Evolutionary conservation across 371 early-diverging fungal species (phyloP).

Genomic region (Rhizopus sp.): DNA sequence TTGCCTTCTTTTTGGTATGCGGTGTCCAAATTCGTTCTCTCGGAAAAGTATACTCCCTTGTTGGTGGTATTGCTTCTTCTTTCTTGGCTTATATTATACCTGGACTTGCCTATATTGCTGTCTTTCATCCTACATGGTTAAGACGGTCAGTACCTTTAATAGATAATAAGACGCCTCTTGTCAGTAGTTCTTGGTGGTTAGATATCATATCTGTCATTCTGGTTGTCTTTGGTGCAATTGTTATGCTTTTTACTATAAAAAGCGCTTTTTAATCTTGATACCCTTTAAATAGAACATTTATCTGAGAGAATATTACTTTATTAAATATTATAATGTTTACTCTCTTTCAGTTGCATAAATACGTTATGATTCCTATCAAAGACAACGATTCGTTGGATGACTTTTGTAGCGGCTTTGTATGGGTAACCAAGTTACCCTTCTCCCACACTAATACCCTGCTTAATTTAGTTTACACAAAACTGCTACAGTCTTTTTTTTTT

Average conservation of each 20-base stretch:
- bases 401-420: neutral
- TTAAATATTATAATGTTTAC: too few species aligned
- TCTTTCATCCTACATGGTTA: constrained; percentile 29
- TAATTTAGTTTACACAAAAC: neutral
- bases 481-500: neutral
- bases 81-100: constrained; percentile 63
- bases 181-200: constrained; percentile 23
- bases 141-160: constrained; percentile 5
- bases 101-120: constrained; percentile 45
- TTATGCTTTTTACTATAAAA: constrained; percentile 25
- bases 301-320: too few species aligned
- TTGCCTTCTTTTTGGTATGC: constrained; percentile 40
- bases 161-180: neutral
- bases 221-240: constrained; percentile 23
- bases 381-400: too few species aligned
- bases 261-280: constrained; percentile 8
- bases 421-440: neutral
- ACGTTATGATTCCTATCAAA: too few species aligned
- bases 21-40: constrained; percentile 51
- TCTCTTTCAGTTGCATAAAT: too few species aligned
- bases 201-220: constrained; percentile 26
- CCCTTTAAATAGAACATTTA: too few species aligned
- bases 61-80: constrained; percentile 59
- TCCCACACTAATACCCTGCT: neutral
- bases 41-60: constrained; percentile 56